Evolutionary conservation across 257 asterid species (phyloP).

Genomic region (Agastache rugosa): DNA sequence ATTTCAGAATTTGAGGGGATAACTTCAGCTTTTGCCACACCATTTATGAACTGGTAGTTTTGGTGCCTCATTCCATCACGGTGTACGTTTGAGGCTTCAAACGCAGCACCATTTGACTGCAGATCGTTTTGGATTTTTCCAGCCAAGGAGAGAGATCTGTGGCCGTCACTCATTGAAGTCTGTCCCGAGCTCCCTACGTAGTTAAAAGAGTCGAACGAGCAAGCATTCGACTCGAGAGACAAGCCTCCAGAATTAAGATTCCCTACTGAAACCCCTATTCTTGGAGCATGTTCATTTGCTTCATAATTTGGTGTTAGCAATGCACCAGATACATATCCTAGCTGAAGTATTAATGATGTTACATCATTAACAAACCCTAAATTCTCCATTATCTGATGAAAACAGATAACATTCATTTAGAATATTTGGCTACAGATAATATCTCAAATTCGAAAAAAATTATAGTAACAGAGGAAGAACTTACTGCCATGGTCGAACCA

Average conservation of each 20-base stretch:
- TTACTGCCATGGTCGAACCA: constrained; percentile 70
- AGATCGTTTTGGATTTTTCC: constrained; percentile 41
- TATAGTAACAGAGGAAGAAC: constrained; percentile 13
- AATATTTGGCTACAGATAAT: constrained; percentile 1
- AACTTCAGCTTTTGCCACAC: constrained; percentile 66
- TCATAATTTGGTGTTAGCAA: constrained; percentile 54
- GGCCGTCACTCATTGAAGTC: constrained; percentile 3
- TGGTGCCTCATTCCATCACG: constrained; percentile 19
- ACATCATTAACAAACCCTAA: constrained; percentile 67
- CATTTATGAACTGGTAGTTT: constrained; percentile 37
- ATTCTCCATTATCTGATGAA: constrained; percentile 74
- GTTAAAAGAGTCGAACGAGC: constrained; percentile 38
- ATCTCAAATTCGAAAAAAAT: neutral
- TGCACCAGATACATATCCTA: constrained; percentile 68
- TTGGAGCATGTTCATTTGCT: constrained; percentile 49
- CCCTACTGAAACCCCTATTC: constrained; percentile 49
- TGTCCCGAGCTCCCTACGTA: constrained; percentile 32
- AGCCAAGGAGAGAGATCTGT: constrained; percentile 43
- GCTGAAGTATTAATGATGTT: constrained; percentile 59
- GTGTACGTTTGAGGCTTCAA: constrained; percentile 39
- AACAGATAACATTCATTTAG: constrained; percentile 2
- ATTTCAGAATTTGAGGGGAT: constrained; percentile 57
- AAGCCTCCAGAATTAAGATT: constrained; percentile 38
- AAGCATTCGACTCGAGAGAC: constrained; percentile 44
- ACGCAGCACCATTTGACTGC: constrained; percentile 39